phyloP scores from a whole-genome alignment of 164 flowering plant genomes.

The Protea cynaroides region DNA sequence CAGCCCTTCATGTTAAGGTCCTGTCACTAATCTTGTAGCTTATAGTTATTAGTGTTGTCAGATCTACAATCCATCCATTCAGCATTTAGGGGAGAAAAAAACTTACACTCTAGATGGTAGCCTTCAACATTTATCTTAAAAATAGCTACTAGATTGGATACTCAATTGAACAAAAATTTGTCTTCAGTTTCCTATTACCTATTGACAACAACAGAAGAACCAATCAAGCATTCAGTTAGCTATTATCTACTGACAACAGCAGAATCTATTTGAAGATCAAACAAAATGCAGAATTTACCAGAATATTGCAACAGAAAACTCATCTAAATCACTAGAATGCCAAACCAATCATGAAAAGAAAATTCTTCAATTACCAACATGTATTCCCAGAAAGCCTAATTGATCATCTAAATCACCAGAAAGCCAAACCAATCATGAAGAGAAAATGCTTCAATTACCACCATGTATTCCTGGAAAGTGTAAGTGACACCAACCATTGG shows the following conservation, averaged over 20 bases:
- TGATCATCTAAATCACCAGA: too few species aligned
- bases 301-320: not conserved
- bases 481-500: not conserved
- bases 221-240: not conserved
- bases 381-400: not conserved
- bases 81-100: too few species aligned
- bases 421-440: not conserved
- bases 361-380: not conserved
- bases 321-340: constrained; percentile 4
- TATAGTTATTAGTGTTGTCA: too few species aligned
- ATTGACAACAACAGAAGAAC: too few species aligned
- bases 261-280: not conserved
- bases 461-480: not conserved
- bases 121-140: too few species aligned
- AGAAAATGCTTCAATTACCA: not conserved
- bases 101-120: too few species aligned
- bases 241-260: not conserved
- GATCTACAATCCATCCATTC: too few species aligned
- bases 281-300: not conserved
- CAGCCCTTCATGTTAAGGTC: too few species aligned
- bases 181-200: too few species aligned
- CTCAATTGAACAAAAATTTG: too few species aligned
- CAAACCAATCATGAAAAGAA: not conserved
- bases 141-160: too few species aligned
- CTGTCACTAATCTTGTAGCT: too few species aligned